Percentiles rank a stretch among this genome's conserved stretches.
phyloP scores from a whole-genome alignment of 1,284 basidiomycete species.

The Rhodotorula glutinis region DNA sequence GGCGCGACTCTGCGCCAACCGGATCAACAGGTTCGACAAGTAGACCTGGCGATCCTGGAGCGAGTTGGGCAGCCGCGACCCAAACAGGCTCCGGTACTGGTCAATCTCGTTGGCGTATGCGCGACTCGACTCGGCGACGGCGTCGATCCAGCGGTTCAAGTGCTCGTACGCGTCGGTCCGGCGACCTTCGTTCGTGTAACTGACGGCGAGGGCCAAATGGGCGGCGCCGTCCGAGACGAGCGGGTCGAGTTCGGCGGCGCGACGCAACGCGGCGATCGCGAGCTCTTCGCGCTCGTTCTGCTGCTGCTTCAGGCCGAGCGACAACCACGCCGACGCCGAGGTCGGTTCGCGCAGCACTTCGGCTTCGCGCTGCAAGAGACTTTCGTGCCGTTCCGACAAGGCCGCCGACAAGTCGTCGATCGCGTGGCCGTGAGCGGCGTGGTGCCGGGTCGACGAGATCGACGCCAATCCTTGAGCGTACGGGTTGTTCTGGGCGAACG shows the following conservation, averaged over 20 bases:
- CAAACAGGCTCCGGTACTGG: constrained; percentile 47
- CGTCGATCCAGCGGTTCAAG: constrained; percentile 73
- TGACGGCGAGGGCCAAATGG: constrained; percentile 88
- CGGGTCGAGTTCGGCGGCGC: constrained; percentile 74
- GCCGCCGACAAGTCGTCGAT: constrained; percentile 16
- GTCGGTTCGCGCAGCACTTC: constrained; percentile 73
- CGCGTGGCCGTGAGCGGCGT: constrained; percentile 50
- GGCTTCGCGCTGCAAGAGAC: constrained; percentile 76
- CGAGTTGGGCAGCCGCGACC: constrained; percentile 16
- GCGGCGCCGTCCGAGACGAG: constrained; percentile 54
- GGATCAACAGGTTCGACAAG: constrained; percentile 48
- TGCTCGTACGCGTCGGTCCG: constrained; percentile 66
- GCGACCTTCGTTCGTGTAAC: constrained; percentile 86
- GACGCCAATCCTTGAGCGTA: constrained; percentile 54
- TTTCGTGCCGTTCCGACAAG: constrained; percentile 32
- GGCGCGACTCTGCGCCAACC: constrained; percentile 46
- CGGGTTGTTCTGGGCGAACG: constrained; percentile 78
- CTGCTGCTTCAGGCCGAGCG: constrained; percentile 94
- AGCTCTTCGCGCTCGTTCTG: constrained; percentile 94
- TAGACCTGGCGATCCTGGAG: constrained; percentile 42
- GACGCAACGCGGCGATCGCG: constrained; percentile 79
- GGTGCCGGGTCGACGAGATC: constrained; percentile 52
- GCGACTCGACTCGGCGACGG: not conserved
- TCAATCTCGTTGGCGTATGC: constrained; percentile 57
- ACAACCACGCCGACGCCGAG: constrained; percentile 77